Conservation (phyloP, 345 rosid genomes). For the Hibiscus mutabilis region DNA sequence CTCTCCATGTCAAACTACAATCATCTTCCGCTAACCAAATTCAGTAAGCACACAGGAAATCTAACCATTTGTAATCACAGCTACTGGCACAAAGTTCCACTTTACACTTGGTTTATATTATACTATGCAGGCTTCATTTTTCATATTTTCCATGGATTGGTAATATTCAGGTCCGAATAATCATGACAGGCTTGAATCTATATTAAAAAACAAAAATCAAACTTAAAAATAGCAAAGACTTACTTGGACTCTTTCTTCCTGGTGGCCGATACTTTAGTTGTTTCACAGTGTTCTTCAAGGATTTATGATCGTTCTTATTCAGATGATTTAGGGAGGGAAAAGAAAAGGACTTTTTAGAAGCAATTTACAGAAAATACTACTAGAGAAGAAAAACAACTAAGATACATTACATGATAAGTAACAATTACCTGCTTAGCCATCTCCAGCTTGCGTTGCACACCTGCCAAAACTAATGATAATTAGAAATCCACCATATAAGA, state of each 20-base stretch:
- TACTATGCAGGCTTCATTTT: not conserved
- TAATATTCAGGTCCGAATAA: not conserved
- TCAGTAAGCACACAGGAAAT: not conserved
- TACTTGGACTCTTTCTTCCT: slow-evolving; percentile 75
- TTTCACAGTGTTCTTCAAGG: slow-evolving; percentile 31
- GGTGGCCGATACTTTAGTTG: slow-evolving; percentile 63
- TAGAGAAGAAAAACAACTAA: not conserved
- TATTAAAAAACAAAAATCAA: not conserved
- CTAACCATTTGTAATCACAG: not conserved
- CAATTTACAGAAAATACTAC: not conserved
- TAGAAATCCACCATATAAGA: not conserved
- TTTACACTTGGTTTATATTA: not conserved
- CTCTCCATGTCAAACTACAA: not conserved
- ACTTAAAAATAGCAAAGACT: slow-evolving; percentile 17
- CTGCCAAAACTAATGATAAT: slow-evolving; percentile 23
- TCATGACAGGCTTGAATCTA: not conserved
- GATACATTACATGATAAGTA: not conserved
- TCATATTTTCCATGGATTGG: not conserved
- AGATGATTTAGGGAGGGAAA: slow-evolving; percentile 30
- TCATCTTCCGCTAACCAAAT: not conserved
- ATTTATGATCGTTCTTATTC: slow-evolving; percentile 37
- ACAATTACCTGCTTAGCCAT: slow-evolving; percentile 42
- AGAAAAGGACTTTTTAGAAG: not conserved
- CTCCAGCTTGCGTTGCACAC: slow-evolving; percentile 57
- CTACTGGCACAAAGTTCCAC: not conserved